Evolutionary conservation across 78 protist genomes (phyloP).

Genomic region (Parvularia atlantis): DNA sequence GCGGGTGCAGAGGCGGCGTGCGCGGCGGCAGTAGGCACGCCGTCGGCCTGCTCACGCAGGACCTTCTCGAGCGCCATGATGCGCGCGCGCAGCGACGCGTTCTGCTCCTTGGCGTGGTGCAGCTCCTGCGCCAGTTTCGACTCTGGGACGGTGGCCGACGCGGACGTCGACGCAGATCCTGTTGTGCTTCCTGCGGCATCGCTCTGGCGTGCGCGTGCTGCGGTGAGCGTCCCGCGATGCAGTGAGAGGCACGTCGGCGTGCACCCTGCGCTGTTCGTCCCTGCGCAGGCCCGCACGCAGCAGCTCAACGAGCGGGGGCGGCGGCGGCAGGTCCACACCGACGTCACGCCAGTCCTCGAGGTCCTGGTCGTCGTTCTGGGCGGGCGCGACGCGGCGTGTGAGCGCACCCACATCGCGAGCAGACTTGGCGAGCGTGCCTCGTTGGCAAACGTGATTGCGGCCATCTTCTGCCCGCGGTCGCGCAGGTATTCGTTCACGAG

Average conservation of each 20-base stretch:
- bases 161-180: no score
- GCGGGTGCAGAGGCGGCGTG: not conserved
- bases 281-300: not conserved
- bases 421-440: no score
- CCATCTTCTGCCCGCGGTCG: not conserved
- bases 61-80: no score
- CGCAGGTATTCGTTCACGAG: slow-evolving; percentile 1
- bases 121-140: not conserved
- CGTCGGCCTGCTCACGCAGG: no score
- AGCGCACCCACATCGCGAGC: no score
- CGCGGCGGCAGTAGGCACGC: no score
- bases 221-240: not conserved
- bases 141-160: no score
- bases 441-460: not conserved
- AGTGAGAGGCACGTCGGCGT: not conserved
- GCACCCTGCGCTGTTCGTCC: not conserved
- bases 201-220: no score
- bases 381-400: no score
- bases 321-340: not conserved
- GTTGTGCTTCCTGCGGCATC: no score
- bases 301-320: not conserved
- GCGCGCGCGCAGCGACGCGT: no score
- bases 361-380: slow-evolving; percentile 9
- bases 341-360: not conserved
- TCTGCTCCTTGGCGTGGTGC: no score